Conservation (phyloP, 768 basidiomycete species). For the Jaapia argillacea region DNA sequence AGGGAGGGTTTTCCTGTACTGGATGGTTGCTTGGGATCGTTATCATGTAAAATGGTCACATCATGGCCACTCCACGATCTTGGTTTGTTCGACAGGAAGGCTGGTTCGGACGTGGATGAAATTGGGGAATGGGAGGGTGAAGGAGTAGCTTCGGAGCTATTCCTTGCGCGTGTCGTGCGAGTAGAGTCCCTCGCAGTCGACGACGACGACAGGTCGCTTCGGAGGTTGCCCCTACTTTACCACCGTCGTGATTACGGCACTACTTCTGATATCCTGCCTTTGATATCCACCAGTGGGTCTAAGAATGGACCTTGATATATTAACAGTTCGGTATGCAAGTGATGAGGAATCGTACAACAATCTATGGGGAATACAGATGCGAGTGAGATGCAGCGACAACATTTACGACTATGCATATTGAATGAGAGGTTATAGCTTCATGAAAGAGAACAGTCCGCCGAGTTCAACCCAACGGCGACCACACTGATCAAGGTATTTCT, state of each 20-base stretch:
- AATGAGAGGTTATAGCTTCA: slow-evolving; percentile 39
- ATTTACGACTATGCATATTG: too few relatives aligned
- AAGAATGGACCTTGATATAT: too few relatives aligned
- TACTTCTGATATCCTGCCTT: slow-evolving; percentile 23
- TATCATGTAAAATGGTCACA: slow-evolving; percentile 61
- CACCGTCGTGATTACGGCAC: slow-evolving; percentile 52
- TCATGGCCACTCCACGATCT: slow-evolving; percentile 56
- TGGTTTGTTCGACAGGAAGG: slow-evolving; percentile 18
- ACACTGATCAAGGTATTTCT: slow-evolving; percentile 79
- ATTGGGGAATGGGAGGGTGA: slow-evolving; percentile 15
- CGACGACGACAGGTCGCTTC: slow-evolving; percentile 9
- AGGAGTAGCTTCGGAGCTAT: slow-evolving; percentile 54
- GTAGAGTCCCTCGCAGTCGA: slow-evolving; percentile 36
- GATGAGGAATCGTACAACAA: too few relatives aligned
- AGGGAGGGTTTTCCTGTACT: slow-evolving; percentile 52
- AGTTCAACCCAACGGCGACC: slow-evolving; percentile 89
- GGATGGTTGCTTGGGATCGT: slow-evolving; percentile 50
- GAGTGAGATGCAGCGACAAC: too few relatives aligned
- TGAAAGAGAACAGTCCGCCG: slow-evolving; percentile 67
- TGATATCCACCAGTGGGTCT: too few relatives aligned
- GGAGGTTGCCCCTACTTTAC: slow-evolving; percentile 51
- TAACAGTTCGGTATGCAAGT: too few relatives aligned
- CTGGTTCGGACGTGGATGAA: slow-evolving; percentile 7
- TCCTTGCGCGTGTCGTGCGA: slow-evolving; percentile 68
- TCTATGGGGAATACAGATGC: too few relatives aligned